A percentile compares a stretch with the other conserved stretches of the same genome.
phyloP scores from a whole-genome alignment of 2,329 filamentous ascomycete genomes.

The Cytospora piceae region DNA sequence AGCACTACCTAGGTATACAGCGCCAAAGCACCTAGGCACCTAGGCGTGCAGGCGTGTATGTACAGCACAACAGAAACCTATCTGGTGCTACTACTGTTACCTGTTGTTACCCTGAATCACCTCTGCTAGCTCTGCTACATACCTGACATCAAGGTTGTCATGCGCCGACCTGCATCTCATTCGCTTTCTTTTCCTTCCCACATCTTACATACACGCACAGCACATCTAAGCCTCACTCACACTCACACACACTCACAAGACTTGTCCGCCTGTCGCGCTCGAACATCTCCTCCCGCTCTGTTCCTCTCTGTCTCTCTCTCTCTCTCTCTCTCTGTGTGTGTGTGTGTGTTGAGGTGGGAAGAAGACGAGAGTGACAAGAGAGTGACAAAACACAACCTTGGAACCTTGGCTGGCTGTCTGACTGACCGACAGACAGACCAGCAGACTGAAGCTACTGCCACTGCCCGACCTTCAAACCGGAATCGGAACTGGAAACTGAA shows the following conservation, averaged over 20 bases:
- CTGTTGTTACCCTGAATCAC: slow-evolving; percentile 3
- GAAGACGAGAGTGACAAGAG: slow-evolving; percentile 23
- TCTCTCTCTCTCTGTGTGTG: not conserved
- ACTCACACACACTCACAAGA: not conserved
- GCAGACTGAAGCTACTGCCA: not conserved
- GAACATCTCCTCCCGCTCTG: slow-evolving; percentile 8
- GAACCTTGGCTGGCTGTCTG: slow-evolving; percentile 2
- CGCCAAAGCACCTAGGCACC: no score
- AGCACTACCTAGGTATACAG: no score
- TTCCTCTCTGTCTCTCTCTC: slow-evolving; percentile 3
- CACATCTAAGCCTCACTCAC: slow-evolving; percentile 28
- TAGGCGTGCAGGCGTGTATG: no score
- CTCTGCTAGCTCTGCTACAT: not conserved
- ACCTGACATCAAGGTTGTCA: slow-evolving; percentile 9
- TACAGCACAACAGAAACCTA: no score
- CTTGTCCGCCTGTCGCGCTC: slow-evolving; percentile 11
- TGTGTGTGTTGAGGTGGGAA: slow-evolving; percentile 2
- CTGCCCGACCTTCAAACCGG: not conserved
- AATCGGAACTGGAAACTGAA: not conserved
- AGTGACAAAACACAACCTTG: slow-evolving; percentile 19
- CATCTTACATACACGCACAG: slow-evolving; percentile 20
- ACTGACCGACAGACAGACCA: not conserved
- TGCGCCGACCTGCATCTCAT: slow-evolving; percentile 14
- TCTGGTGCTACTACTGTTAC: not conserved
- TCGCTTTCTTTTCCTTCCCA: slow-evolving; percentile 11